phyloP scores from a whole-genome alignment of 257 asterid species.

The Solanum rostratum region DNA sequence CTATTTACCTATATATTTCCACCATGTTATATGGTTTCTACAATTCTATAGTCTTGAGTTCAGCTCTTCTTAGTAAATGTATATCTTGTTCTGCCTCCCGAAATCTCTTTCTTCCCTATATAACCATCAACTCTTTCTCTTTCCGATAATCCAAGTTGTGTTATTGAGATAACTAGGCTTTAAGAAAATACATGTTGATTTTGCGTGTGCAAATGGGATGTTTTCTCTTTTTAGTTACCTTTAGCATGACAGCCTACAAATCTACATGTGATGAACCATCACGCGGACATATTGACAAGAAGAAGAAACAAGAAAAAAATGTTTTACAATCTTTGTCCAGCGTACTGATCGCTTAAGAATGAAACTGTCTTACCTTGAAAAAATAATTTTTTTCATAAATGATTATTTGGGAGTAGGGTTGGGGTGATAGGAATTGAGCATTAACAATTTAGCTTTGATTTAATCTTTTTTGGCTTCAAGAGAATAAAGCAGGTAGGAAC shows the following conservation, averaged over 20 bases:
- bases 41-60: background rate
- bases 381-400: no score
- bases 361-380: background rate
- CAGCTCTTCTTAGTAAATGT: background rate
- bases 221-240: background rate
- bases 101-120: background rate
- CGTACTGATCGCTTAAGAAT: background rate
- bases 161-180: background rate
- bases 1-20: background rate
- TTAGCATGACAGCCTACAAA: background rate
- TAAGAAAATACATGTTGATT: background rate
- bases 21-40: background rate
- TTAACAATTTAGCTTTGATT: no score
- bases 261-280: background rate
- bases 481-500: no score
- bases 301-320: background rate
- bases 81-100: background rate
- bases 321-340: background rate
- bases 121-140: background rate
- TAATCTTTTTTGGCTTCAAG: no score
- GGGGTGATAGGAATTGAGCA: no score
- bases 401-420: no score
- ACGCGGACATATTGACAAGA: background rate
- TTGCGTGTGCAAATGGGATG: background rate
- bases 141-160: background rate